Evolutionary conservation across 805 yeast species (phyloP), one percentile per base, ranked within the genome.

Genomic region (Wickerhamomyces strasburgensis): DNA sequence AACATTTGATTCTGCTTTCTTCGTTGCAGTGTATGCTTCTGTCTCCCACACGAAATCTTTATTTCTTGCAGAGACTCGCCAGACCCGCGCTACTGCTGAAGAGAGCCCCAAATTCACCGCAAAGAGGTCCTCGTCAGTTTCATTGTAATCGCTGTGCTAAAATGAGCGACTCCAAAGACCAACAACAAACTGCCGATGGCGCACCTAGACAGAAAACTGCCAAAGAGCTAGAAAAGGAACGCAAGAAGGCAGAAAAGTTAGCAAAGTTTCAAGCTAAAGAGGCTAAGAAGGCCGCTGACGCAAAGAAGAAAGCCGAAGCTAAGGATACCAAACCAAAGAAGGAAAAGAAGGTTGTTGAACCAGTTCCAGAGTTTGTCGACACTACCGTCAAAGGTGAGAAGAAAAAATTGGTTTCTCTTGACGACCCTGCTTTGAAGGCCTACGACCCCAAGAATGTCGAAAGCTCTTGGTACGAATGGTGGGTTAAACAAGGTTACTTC

Each of bases 381-480:
- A 65, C 67, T 40, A 93, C 98, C 32, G 73, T 69, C 33, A 78
- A 84, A 3, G 98, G 98, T 44, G 95, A 88, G 54, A 93, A 90
- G 77, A 93, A 93, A 67, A 63, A 80, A 24, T 74, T 93, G 40
- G 83, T 78, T n/a, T 74, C 87, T 25, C 73, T 93, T 36, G 96
- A 90, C 29, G 95, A 89, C 58, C 89, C 96, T 16, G 80, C 97
- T 15, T 77, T 93, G 60, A 89, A 93, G 64, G 90, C 98, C 8
- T 93, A 93, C 64, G 84, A 77, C 54, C 98, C 98, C 24, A 75
- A 77, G 51, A 83, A 81, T 51, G 97, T 93, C 33, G 98, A 93
- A 65, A 82, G 94, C 39, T 85, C 96, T 11, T 93, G 98, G 98
- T 90, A 90, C 65, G 78, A 75, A 14, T 93, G 98, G 98, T 93